phyloP scores from a whole-genome alignment of 352 stramenopile genomes.

The Pythium brassicae region DNA sequence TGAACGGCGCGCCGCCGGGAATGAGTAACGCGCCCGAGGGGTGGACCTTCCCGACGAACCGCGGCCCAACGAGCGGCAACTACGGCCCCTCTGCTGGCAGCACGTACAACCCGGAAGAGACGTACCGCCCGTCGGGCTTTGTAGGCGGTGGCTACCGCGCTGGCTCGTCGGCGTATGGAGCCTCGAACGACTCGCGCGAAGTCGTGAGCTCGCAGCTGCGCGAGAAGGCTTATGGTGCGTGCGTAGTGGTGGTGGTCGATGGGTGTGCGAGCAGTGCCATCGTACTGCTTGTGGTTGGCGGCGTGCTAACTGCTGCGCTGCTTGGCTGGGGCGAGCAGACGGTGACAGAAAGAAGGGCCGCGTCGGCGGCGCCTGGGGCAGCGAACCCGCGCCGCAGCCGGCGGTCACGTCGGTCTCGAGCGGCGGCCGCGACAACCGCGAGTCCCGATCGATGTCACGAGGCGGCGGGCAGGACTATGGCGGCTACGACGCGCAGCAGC shows the following conservation, averaged over 20 bases:
- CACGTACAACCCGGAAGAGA: slow-evolving; percentile 79
- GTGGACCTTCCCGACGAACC: slow-evolving; percentile 84
- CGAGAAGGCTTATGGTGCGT: slow-evolving; percentile 74
- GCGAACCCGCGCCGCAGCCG: slow-evolving; percentile 12
- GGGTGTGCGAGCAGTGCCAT: too few relatives aligned
- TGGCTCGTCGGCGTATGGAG: slow-evolving; percentile 32
- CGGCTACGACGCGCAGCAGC: slow-evolving; percentile 30
- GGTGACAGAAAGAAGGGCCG: slow-evolving; percentile 82
- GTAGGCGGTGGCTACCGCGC: slow-evolving; percentile 44
- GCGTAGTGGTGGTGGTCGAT: too few relatives aligned
- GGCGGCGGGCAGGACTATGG: slow-evolving; percentile 44
- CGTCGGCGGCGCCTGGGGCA: slow-evolving; percentile 66
- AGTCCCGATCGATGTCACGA: slow-evolving; percentile 31
- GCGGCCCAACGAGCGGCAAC: slow-evolving; percentile 67
- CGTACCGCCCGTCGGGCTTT: slow-evolving; percentile 57
- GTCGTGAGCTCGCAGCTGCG: slow-evolving; percentile 58
- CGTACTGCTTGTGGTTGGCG: not conserved
- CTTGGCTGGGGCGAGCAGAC: slow-evolving; percentile 24
- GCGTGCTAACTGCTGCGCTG: not conserved
- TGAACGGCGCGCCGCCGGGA: slow-evolving; percentile 56
- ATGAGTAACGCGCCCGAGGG: slow-evolving; percentile 68
- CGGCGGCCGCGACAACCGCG: slow-evolving; percentile 27
- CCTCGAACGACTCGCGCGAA: slow-evolving; percentile 45
- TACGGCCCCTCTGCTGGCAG: slow-evolving; percentile 39
- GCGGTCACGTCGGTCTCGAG: slow-evolving; percentile 21